These are phyloP conservation scores for Pseudomonodictys pantanalensis DNA, from an alignment of 495 filamentous ascomycete species.

Conservation along the genomic window DNA sequence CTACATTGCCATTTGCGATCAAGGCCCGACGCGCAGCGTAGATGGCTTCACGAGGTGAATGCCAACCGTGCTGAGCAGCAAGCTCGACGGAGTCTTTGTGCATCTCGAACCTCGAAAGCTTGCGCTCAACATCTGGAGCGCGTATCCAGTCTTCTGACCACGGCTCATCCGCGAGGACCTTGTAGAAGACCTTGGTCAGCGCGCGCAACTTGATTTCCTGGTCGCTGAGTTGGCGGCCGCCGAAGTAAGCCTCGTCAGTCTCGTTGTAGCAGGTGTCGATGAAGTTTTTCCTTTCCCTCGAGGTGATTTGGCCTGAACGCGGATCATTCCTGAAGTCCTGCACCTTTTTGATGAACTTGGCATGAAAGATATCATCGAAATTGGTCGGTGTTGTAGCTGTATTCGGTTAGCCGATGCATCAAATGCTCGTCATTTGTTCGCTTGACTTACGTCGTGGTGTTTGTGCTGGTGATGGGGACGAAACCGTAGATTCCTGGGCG, in stretches of 20 bases:
- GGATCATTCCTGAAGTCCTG: conserved; percentile 8
- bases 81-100: conserved; percentile 20
- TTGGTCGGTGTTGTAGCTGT: no score
- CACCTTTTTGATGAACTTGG: conserved; percentile 12
- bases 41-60: conserved; percentile 20
- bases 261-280: conserved; percentile 9
- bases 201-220: conserved; percentile 25
- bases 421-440: neutral
- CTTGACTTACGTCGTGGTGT: neutral
- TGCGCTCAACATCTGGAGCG: conserved; percentile 28
- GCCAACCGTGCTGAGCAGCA: conserved; percentile 12
- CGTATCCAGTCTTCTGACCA: conserved; percentile 33
- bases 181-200: conserved; percentile 27
- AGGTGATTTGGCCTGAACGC: conserved; percentile 7
- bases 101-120: conserved; percentile 30
- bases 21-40: conserved; percentile 16
- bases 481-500: conserved; percentile 1
- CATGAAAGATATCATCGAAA: conserved; percentile 27
- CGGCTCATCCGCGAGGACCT: conserved; percentile 30
- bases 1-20: neutral
- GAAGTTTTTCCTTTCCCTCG: conserved; percentile 16
- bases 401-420: neutral
- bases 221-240: conserved; percentile 5
- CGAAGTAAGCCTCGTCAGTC: conserved; percentile 21
- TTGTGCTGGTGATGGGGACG: neutral